Conservation (phyloP, 1,139 yeast genomes). For the Debaryomyces fabryi region DNA sequence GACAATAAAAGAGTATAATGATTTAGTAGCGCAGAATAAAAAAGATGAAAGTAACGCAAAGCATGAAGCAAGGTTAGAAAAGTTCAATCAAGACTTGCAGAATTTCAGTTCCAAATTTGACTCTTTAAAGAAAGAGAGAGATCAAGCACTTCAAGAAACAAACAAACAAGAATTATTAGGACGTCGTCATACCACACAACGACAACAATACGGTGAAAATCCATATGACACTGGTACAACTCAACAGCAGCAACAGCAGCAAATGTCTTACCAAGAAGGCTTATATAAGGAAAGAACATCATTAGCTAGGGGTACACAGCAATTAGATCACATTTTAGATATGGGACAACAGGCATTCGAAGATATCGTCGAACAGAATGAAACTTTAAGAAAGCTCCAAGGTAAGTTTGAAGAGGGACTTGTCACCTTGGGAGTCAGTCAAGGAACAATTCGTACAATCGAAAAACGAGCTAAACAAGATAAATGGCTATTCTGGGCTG, state of each 20-base stretch:
- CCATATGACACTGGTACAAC: conserved; percentile 51
- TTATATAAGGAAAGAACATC: conserved; percentile 67
- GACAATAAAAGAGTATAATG: conserved; percentile 77
- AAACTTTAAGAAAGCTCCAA: conserved; percentile 65
- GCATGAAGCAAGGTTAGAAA: conserved; percentile 62
- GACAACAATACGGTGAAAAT: conserved; percentile 43
- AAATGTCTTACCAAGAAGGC: conserved; percentile 61
- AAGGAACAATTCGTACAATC: conserved; percentile 78
- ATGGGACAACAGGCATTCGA: conserved; percentile 87
- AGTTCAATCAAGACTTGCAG: conserved; percentile 60
- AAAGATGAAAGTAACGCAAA: conserved; percentile 60
- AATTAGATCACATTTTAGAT: conserved; percentile 85
- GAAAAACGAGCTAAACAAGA: conserved; percentile 89
- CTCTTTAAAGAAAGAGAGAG: conserved; percentile 64
- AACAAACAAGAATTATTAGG: conserved; percentile 65
- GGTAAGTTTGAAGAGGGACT: conserved; percentile 68
- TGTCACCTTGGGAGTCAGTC: conserved; percentile 82
- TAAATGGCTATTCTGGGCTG: conserved; percentile 83
- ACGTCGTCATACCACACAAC: conserved; percentile 38
- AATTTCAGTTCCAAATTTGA: conserved; percentile 63
- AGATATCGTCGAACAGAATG: conserved; percentile 84
- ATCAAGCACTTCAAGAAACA: conserved; percentile 54
- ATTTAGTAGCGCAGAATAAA: conserved; percentile 61
- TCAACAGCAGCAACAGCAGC: conserved; percentile 26
- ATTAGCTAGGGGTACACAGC: conserved; percentile 72